phyloP scores from a whole-genome alignment of 257 asterid genomes.

The Ophiorrhiza pumila region DNA sequence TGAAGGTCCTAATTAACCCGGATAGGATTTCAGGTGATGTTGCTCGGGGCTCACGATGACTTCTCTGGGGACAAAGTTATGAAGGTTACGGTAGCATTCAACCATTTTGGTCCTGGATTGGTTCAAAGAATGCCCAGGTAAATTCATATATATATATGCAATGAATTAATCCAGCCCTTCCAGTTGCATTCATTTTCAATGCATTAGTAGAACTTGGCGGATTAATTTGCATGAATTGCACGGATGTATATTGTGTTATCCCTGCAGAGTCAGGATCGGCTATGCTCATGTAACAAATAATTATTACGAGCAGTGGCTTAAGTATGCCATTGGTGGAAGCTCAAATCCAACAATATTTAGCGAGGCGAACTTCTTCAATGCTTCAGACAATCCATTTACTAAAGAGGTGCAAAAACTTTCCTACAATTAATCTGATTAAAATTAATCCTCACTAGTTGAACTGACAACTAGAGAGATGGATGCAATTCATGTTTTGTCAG shows the following conservation, averaged over 20 bases:
- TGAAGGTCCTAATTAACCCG: no score
- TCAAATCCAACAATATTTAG: constrained; percentile 58
- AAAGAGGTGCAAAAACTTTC: constrained; percentile 40
- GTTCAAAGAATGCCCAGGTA: constrained; percentile 76
- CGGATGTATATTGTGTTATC: no score
- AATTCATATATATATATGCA: no score
- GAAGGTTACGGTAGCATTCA: constrained; percentile 62
- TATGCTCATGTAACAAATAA: constrained; percentile 48
- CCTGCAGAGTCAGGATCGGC: constrained; percentile 52
- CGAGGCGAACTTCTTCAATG: constrained; percentile 46
- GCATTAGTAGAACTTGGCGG: no score
- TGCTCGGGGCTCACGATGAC: constrained; percentile 56
- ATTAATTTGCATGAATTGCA: no score
- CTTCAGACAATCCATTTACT: constrained; percentile 26
- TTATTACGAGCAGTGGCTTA: constrained; percentile 45
- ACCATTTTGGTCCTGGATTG: constrained; percentile 61
- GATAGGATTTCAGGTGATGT: constrained; percentile 50
- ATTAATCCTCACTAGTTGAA: no score
- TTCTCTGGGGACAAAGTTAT: constrained; percentile 44
- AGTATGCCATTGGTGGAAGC: constrained; percentile 65
- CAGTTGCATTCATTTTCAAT: neutral
- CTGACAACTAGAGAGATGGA: no score
- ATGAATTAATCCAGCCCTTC: neutral
- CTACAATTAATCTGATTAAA: no score
- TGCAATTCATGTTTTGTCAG: neutral